Evolutionary conservation across 805 yeast species (phyloP).

Genomic region (Metschnikowia bowlesiae): DNA sequence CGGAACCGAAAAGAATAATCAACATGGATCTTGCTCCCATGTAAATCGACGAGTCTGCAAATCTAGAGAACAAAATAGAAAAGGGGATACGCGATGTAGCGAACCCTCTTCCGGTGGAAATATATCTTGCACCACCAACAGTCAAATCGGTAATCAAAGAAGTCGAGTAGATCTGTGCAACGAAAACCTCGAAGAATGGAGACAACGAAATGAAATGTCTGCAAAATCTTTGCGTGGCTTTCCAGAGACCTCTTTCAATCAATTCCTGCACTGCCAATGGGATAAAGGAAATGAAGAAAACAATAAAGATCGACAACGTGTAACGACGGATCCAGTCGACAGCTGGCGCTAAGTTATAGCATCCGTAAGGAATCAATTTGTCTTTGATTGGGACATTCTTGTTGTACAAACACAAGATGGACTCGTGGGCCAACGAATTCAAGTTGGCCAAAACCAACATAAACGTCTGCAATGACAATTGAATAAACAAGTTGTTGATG

Average conservation of each 20-base stretch:
- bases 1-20: slow-evolving; percentile 55
- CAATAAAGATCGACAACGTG: slow-evolving; percentile 67
- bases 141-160: slow-evolving; percentile 64
- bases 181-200: slow-evolving; percentile 76
- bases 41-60: slow-evolving; percentile 65
- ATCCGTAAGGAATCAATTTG: slow-evolving; percentile 60
- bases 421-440: slow-evolving; percentile 58
- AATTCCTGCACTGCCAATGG: slow-evolving; percentile 76
- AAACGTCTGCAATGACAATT: slow-evolving; percentile 52
- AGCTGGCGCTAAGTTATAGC: slow-evolving; percentile 66
- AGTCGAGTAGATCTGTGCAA: slow-evolving; percentile 70
- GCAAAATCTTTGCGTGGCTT: slow-evolving; percentile 56
- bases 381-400: slow-evolving; percentile 57
- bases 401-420: slow-evolving; percentile 59
- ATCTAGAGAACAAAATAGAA: slow-evolving; percentile 59
- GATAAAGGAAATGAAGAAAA: slow-evolving; percentile 67
- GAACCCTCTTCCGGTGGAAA: slow-evolving; percentile 79
- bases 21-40: slow-evolving; percentile 78
- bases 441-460: slow-evolving; percentile 59
- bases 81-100: slow-evolving; percentile 72
- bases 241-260: slow-evolving; percentile 71
- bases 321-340: slow-evolving; percentile 71
- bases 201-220: slow-evolving; percentile 70
- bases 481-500: slow-evolving; percentile 69
- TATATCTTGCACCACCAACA: slow-evolving; percentile 77